Base-by-base conservation (phyloP, 176 grass and related monocot species). In the Oryza coarctata region DNA sequence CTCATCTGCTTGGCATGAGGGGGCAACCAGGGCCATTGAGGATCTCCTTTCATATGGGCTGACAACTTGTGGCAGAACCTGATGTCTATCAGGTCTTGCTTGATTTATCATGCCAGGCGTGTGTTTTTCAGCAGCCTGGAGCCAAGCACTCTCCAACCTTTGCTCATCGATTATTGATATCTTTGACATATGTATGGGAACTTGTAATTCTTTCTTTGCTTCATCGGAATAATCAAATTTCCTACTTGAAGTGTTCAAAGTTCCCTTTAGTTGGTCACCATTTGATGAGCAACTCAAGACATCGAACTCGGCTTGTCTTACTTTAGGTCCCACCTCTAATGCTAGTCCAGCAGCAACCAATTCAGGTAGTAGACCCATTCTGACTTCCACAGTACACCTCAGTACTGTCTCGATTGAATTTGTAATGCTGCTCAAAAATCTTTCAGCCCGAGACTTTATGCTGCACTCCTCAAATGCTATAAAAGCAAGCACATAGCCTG, bases 401-500 rank as follows among this genome's bases (percentile, higher is more conserved):
- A 94, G 80, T 45, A 94, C 90, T 52, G 78, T 94, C 83, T 94
- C 94, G 13, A 89, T 70, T 70, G 94, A 97, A 76, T 94, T 88
- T 78, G 94, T 92, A 80, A 94, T 97, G 73, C 94, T 97, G 74
- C 91, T 92, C 49, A 94, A 82, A 70, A 94, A 97, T 86, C 89
- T 88, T 87, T 94, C 77, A 64, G 92, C 92, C 70, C 88, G 80
- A 33, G 83, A 92, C 43, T 87, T 94, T 83, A 94, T 91, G 64
- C 75, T 73, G 1, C 45, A 52, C 55, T 92, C 88, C 58, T 94
- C 88, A 91, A 92, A 94, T 84, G 86, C 85, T 87, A 94, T 83
- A 15, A 62, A 81, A 68, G 89, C 92, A 77, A 92, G 63, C 26
- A 84, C 74, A 38, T 65, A 67, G 58, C 89, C 94, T 97, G 87